Evolutionary conservation across 768 basidiomycete species (phyloP).

Genomic region (Harrya chromipes): DNA sequence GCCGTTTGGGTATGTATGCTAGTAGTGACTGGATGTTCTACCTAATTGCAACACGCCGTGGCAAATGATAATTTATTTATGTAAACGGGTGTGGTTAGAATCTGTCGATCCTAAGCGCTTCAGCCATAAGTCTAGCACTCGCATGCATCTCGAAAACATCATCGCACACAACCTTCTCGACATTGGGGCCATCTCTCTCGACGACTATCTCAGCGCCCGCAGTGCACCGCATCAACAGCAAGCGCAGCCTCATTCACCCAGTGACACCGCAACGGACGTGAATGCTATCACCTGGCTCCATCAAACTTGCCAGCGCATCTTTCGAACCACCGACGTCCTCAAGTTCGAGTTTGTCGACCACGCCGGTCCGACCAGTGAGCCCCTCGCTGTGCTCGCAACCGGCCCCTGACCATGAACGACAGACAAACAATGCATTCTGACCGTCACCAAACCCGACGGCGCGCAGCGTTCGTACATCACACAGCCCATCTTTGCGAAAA

Average conservation of each 20-base stretch:
- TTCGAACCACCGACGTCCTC: constrained; percentile 40
- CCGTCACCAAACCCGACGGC: constrained; percentile 56
- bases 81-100: too few relatives aligned
- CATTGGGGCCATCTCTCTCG: constrained; percentile 28
- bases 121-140: too few relatives aligned
- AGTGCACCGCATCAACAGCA: not conserved
- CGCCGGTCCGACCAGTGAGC: constrained; percentile 35
- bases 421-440: constrained; percentile 63
- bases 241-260: not conserved
- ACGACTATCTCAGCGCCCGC: constrained; percentile 23
- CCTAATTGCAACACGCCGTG: too few relatives aligned
- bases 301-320: constrained; percentile 39
- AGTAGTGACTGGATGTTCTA: too few relatives aligned
- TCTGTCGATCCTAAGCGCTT: too few relatives aligned
- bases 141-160: constrained; percentile 1
- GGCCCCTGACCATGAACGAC: constrained; percentile 4
- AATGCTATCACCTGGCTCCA: constrained; percentile 37
- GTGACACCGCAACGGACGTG: constrained; percentile 3
- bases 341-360: constrained; percentile 50
- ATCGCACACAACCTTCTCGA: constrained; percentile 26
- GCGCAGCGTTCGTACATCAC: constrained; percentile 52
- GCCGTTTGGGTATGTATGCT: too few relatives aligned
- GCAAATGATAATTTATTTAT: too few relatives aligned
- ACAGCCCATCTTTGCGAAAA: constrained; percentile 39
- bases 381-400: too few relatives aligned